These are phyloP conservation scores for Sugiyamaella valdiviana DNA, from an alignment of 805 yeast species.

Conservation along the genomic window DNA sequence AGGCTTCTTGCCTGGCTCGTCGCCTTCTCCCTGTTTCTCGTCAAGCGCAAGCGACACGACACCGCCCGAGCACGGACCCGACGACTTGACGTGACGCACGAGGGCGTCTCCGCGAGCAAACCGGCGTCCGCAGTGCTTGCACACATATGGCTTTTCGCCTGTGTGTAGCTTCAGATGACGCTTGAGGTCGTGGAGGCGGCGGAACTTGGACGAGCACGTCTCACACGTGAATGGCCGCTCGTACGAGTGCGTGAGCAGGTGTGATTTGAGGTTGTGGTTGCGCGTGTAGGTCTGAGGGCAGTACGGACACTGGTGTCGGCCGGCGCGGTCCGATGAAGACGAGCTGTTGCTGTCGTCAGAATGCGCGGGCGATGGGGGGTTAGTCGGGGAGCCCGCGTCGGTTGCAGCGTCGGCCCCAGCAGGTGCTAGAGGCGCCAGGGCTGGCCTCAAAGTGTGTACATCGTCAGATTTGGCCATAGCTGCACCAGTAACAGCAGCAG, in stretches of 20 bases:
- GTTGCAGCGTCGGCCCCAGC: background rate
- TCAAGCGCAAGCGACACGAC: background rate
- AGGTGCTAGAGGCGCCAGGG: background rate
- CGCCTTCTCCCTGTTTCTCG: too few relatives aligned
- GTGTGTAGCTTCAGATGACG: slow-evolving; percentile 72
- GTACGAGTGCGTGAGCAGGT: slow-evolving; percentile 59
- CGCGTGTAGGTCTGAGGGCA: slow-evolving; percentile 64
- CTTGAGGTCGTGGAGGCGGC: slow-evolving; percentile 70
- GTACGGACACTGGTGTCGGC: slow-evolving; percentile 46
- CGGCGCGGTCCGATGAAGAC: slow-evolving; percentile 15
- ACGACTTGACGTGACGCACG: slow-evolving; percentile 54
- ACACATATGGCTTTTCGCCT: slow-evolving; percentile 63
- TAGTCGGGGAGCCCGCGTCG: background rate
- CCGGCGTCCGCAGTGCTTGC: slow-evolving; percentile 53
- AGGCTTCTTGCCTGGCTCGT: background rate
- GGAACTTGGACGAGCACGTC: slow-evolving; percentile 54
- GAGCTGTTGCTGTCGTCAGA: background rate
- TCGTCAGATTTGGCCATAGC: too few relatives aligned
- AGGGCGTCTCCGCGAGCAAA: slow-evolving; percentile 77
- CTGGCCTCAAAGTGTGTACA: too few relatives aligned
- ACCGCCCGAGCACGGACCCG: slow-evolving; percentile 29
- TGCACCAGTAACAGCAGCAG: too few relatives aligned
- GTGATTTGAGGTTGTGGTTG: slow-evolving; percentile 69
- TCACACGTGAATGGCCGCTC: slow-evolving; percentile 59
- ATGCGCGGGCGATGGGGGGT: background rate